These are phyloP conservation scores for Allium fistulosum DNA, from an alignment of 106 monocot species.

Conservation along the genomic window DNA sequence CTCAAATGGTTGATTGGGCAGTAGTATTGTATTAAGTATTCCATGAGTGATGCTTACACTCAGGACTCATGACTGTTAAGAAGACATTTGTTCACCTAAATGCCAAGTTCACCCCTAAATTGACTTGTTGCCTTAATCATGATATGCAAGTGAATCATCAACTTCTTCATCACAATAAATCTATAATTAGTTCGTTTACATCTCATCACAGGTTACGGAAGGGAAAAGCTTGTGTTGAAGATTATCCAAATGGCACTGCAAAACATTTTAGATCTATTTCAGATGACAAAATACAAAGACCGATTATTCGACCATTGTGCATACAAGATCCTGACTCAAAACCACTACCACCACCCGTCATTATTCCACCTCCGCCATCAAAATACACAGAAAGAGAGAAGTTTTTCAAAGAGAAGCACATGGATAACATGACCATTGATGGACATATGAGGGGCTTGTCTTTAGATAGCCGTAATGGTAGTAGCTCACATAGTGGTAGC, in stretches of 20 bases:
- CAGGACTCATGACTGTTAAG: too few relatives aligned
- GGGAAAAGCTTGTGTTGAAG: conserved; percentile 75
- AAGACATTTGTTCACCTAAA: too few relatives aligned
- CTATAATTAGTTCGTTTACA: background rate
- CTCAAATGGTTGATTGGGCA: too few relatives aligned
- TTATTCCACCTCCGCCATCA: conserved; percentile 48
- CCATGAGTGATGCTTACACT: too few relatives aligned
- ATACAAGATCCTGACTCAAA: conserved; percentile 52
- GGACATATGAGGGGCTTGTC: conserved; percentile 48
- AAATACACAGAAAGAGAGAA: conserved; percentile 53
- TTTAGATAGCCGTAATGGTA: conserved; percentile 54
- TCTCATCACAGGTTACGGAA: conserved; percentile 47
- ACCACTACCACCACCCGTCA: conserved; percentile 14
- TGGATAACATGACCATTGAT: conserved; percentile 21
- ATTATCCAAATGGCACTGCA: conserved; percentile 22
- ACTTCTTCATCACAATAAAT: background rate
- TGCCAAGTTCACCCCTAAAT: too few relatives aligned
- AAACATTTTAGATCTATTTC: conserved; percentile 39
- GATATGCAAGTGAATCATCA: background rate
- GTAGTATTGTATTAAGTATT: too few relatives aligned
- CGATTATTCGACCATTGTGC: conserved; percentile 43
- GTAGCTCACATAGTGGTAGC: conserved; percentile 63
- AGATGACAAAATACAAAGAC: conserved; percentile 44
- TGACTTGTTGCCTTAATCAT: too few relatives aligned
- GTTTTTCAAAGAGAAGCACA: conserved; percentile 60